Conservation (phyloP, 306 rosid genomes). For the Fragaria nilgerrensis region DNA sequence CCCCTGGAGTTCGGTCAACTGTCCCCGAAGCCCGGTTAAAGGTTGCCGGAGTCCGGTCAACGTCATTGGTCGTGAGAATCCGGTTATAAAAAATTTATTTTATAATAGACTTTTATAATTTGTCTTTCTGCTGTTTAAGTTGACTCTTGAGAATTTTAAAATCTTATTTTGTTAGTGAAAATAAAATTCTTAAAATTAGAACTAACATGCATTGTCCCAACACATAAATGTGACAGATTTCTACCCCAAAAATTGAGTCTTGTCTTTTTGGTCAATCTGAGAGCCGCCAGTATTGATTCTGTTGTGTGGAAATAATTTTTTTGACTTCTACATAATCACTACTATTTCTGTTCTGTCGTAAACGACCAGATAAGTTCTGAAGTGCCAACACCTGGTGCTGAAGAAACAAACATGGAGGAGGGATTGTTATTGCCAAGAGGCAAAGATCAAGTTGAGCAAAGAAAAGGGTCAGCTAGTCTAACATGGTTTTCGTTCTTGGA, state of each 20-base stretch:
- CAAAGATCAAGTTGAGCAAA: neutral
- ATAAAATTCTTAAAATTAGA: no score
- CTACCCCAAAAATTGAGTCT: neutral
- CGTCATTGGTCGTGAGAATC: no score
- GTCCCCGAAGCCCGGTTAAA: no score
- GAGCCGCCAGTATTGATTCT: neutral
- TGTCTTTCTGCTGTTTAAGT: no score
- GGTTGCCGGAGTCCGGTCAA: no score
- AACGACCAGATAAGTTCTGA: neutral
- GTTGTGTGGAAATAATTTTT: neutral
- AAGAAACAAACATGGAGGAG: constrained; percentile 2
- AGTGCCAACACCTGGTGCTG: neutral
- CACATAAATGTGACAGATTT: neutral
- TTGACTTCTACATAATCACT: neutral
- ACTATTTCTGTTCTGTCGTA: neutral
- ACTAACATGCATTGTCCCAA: no score
- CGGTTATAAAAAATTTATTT: no score
- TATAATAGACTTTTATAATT: no score
- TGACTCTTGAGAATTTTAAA: no score
- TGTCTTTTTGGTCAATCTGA: neutral
- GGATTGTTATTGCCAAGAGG: neutral
- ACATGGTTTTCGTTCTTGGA: neutral
- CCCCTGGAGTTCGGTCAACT: no score
- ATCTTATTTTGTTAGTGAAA: no score
- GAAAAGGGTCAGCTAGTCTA: neutral